Percentiles rank a stretch among this genome's conserved stretches.
Conservation (phyloP, 2,329 filamentous ascomycete species). For the Byssoonygena ceratinophila region DNA sequence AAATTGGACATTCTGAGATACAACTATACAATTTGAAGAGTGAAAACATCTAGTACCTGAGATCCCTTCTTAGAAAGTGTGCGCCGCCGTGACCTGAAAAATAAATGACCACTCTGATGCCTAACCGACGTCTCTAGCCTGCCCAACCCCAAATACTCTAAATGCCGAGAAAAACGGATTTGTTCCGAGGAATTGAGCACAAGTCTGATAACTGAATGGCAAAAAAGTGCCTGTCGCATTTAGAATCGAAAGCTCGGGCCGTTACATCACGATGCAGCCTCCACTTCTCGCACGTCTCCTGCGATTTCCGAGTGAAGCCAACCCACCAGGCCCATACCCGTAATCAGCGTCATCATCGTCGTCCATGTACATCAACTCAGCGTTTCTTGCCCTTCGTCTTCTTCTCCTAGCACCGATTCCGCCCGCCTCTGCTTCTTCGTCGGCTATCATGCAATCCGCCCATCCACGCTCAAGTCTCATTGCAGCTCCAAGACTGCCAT, state of each 20-base stretch:
- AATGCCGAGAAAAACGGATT: not conserved
- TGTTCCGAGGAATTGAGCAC: no score
- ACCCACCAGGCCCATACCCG: constrained; percentile 26
- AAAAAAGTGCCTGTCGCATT: not conserved
- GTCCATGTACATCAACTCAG: constrained; percentile 70
- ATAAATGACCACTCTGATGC: not conserved
- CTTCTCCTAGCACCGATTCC: constrained; percentile 55
- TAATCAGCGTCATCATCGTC: constrained; percentile 52
- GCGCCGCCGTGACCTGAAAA: not conserved
- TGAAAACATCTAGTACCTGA: not conserved
- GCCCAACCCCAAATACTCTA: not conserved
- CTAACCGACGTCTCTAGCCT: not conserved
- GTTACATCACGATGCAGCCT: constrained; percentile 56
- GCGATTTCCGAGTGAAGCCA: constrained; percentile 34
- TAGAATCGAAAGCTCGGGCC: not conserved
- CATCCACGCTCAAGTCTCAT: constrained; percentile 77
- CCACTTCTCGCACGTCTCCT: constrained; percentile 55
- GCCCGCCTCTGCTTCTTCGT: constrained; percentile 63
- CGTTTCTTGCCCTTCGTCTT: constrained; percentile 67
- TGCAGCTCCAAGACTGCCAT: constrained; percentile 64
- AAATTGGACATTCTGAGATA: not conserved
- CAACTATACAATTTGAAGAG: not conserved
- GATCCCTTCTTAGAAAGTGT: not conserved
- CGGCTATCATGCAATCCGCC: constrained; percentile 88
- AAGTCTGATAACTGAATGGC: no score